These are phyloP conservation scores for Lotmaria passim DNA, from an alignment of 208 protist species.

Conservation along the genomic window DNA sequence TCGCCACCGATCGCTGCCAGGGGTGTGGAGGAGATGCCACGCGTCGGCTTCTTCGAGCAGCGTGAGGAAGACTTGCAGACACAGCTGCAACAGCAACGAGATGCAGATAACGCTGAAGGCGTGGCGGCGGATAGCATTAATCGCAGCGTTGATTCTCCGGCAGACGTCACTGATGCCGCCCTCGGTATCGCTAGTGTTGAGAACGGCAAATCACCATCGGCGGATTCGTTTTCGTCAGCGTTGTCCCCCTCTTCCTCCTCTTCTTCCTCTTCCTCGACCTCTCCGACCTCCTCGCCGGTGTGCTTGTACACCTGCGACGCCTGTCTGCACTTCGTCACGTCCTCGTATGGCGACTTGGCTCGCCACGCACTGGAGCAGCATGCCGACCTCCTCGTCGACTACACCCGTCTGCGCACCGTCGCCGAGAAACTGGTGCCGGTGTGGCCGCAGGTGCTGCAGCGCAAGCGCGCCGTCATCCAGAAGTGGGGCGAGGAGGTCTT, in stretches of 20 bases:
- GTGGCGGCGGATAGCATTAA: too few species aligned
- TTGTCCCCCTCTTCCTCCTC: background rate
- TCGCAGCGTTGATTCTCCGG: too few species aligned
- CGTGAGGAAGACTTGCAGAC: background rate
- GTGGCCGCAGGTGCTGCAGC: conserved; percentile 45
- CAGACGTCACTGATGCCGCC: too few species aligned
- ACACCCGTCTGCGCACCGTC: conserved; percentile 51
- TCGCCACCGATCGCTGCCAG: too few species aligned
- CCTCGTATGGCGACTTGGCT: conserved; percentile 51
- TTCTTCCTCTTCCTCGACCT: background rate
- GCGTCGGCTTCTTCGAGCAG: too few species aligned
- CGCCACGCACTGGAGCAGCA: conserved; percentile 68
- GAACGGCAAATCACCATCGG: background rate
- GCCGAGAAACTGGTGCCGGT: conserved; percentile 51
- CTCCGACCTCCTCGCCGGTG: background rate
- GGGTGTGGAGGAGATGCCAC: too few species aligned
- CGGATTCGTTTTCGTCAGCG: too few species aligned
- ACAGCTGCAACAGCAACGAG: background rate
- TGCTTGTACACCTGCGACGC: conserved; percentile 77
- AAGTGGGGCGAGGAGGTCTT: conserved; percentile 67
- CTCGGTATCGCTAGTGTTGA: background rate
- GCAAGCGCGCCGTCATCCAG: conserved; percentile 37
- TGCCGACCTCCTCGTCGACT: conserved; percentile 52
- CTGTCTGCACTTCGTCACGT: conserved; percentile 60
- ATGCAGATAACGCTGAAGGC: background rate